A percentile compares a stretch with the other conserved stretches of the same genome.
Conservation (phyloP, 345 rosid species). For the Luvunga scandens region DNA sequence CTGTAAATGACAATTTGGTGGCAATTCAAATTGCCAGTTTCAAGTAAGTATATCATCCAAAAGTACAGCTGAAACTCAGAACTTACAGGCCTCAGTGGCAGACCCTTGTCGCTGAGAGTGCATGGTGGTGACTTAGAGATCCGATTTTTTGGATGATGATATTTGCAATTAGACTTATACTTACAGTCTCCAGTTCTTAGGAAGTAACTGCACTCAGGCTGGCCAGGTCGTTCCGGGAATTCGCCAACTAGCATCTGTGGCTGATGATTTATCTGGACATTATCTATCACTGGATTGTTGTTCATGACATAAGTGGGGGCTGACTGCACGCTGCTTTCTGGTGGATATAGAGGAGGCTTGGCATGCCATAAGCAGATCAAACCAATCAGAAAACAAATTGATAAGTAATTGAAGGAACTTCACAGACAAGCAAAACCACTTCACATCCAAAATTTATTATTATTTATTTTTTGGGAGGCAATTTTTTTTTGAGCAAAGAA, state of each 20-base stretch:
- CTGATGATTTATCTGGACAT: slow-evolving; percentile 44
- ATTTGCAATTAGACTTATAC: slow-evolving; percentile 81
- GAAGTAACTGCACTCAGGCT: slow-evolving; percentile 79
- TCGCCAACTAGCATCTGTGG: slow-evolving; percentile 56
- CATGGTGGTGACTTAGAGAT: slow-evolving; percentile 45
- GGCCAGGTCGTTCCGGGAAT: slow-evolving; percentile 91
- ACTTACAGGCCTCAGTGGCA: slow-evolving; percentile 96
- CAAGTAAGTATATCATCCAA: slow-evolving; percentile 3
- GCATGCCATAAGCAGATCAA: slow-evolving; percentile 25
- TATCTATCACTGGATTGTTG: slow-evolving; percentile 39
- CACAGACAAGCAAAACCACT: slow-evolving; percentile 1
- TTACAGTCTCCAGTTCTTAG: slow-evolving; percentile 89
- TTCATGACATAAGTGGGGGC: slow-evolving; percentile 43
- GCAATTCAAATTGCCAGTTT: not conserved
- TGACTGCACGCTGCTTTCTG: slow-evolving; percentile 51
- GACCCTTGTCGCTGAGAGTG: slow-evolving; percentile 78
- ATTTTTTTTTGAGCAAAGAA: no score
- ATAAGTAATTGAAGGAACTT: not conserved
- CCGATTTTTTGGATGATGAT: slow-evolving; percentile 77
- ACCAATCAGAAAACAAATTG: slow-evolving; percentile 1
- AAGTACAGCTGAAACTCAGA: not conserved
- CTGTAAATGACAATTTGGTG: not conserved
- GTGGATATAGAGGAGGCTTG: slow-evolving; percentile 53
- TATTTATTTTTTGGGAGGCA: no score
- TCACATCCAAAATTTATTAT: not conserved